Base-by-base conservation (phyloP, 306 rosid species). In the Castanopsis chinensis region DNA sequence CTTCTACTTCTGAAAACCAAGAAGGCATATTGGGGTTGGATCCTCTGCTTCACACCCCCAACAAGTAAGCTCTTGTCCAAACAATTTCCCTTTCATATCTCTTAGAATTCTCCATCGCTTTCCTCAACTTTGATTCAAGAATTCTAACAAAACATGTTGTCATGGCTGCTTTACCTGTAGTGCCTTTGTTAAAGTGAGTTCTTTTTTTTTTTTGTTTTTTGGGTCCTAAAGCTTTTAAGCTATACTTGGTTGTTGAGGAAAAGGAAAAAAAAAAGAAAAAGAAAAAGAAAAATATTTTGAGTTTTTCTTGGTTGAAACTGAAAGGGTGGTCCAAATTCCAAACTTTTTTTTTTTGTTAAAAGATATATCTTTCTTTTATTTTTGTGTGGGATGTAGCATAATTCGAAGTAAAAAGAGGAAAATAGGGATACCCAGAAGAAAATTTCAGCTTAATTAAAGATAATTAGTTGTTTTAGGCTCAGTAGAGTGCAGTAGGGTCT, bases 41-140 rank as follows among this genome's bases (percentile, higher is more conserved):
- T 73, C 72, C 27, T 41, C 69, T 70, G 69, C 75, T 37, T 58
- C 6, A 35, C 71, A 25, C 53, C 69, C 69, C 77, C 70, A 4
- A 41, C 11, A 8, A 57, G 90, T 85, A 83, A 78, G 92, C 61
- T 76, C 80, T 80, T 59, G 12, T 45, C 76, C 28, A 15, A 15
- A 77, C 19, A 54, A 57, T 63, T 63, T 58, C 52, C 55, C 60
- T 73, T 52, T 78, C 13, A 28, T 45, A 25, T 57, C 45, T 80
- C 78, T 74, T 71, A 45, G 63, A 4, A 41, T 75, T 73, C 73
- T 18, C 83, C 25, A 25, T 55, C 56, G 6, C 30, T 75, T 28
- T 27, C 15, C 15, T 52, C 53, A 6, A n/a, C 45, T 78, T 61
- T 64, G 73, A 67, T 67, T 68, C 75, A 23, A 52, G 37, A 67